Evolutionary conservation across 805 yeast species (phyloP).

Genomic region (Nakazawaea anatomiae): DNA sequence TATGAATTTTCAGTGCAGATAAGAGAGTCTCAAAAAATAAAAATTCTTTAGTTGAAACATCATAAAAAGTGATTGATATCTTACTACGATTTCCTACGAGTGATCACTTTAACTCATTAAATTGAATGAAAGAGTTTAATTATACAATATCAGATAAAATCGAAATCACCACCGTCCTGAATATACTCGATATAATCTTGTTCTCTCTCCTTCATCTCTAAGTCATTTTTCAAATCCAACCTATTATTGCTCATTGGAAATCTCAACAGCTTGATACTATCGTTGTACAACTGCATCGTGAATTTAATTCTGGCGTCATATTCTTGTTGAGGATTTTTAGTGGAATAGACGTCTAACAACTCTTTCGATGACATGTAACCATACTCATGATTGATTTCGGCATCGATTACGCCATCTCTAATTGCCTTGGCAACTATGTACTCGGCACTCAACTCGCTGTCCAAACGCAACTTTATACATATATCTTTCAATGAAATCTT

Average conservation of each 20-base stretch:
- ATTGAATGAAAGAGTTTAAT: too few species aligned
- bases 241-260: slow-evolving; percentile 63
- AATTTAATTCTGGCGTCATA: slow-evolving; percentile 92
- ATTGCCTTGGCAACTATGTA: slow-evolving; percentile 95
- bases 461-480: slow-evolving; percentile 86
- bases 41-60: too few species aligned
- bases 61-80: too few species aligned
- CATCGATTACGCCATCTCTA: slow-evolving; percentile 96
- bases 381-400: slow-evolving; percentile 81
- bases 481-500: slow-evolving; percentile 89
- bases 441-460: slow-evolving; percentile 93
- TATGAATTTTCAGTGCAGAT: too few species aligned
- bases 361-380: slow-evolving; percentile 93
- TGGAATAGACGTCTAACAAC: slow-evolving; percentile 78
- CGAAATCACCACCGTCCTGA: slow-evolving; percentile 51
- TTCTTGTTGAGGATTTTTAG: slow-evolving; percentile 78
- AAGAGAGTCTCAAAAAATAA: too few species aligned
- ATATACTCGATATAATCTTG: slow-evolving; percentile 31
- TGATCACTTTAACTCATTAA: too few species aligned
- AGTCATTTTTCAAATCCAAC: slow-evolving; percentile 42
- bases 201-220: slow-evolving; percentile 53
- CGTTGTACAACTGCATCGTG: slow-evolving; percentile 85
- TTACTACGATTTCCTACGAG: too few species aligned
- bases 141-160: slow-evolving; percentile 20
- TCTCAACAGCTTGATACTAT: slow-evolving; percentile 91